Base-by-base conservation (phyloP, 768 basidiomycete species). In the Psilocybe tampanensis region DNA sequence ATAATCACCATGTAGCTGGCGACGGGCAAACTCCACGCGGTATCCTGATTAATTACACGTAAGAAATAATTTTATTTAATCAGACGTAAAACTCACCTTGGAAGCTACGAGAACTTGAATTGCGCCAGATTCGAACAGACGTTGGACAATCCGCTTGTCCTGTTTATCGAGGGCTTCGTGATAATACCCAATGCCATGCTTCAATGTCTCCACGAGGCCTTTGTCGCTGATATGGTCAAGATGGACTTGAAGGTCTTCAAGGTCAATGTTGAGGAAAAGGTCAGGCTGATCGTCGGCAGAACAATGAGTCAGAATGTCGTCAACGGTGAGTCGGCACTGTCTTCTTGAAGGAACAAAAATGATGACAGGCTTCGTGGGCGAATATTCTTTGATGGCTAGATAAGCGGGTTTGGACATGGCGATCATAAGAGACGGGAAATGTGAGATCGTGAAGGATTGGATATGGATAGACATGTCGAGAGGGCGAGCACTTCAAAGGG, bases 371-470 rank as follows among this genome's bases (percentile, higher is more conserved):
- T 91, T 92, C 3, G 84, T 80, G 0, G 86, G 82, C 0, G 97
- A 88, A 61, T 94, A 88, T 67, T 99, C 96, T 43, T 87, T 76
- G 58, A 98, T 90, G 26, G 95, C 88, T 7, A 98, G 84, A 70
- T 98, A 98, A 0, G 96, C 92, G 0, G 97, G 97, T 69, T 98
- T 98, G 8, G 95, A 95, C 97, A 99, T 98, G 44, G 95, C 84
- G 58, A 98, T 94, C 96, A 99, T 98, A 41, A 99, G 78, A 0
- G 95, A 97, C 0, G 97, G 95, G 85, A 96, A 97, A 68, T 98
- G 97, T n/a, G 95, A 93, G 44, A 95, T 92, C 23, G 84, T 85
- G 78, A 97, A 99, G 41, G 92, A 94, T 67, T 99, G 97, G 8
- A 99, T 76, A 67, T 98, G 95, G 47, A 99, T 95, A 56, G 98